Base-by-base conservation (phyloP, 345 rosid species). In the Eucalyptus cladocalyx region DNA sequence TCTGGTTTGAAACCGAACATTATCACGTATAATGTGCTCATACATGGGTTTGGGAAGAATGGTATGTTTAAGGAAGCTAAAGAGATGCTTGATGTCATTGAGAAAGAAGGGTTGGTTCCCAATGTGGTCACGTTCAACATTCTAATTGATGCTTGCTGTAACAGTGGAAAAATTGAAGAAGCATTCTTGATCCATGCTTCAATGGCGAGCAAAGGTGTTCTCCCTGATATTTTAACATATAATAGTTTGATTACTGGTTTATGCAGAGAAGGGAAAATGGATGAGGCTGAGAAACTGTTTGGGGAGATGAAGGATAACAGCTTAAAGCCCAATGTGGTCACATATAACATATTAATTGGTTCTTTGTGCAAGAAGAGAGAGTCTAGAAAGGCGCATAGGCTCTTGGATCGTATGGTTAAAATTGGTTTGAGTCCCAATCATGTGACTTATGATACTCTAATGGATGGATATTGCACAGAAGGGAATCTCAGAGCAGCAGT, bases 211-310 rank as follows among this genome's bases (percentile, higher is more conserved):
- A 96, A 88, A 90, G 95, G 96, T 89, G 47, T 95, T 88, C 88
- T 85, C 32, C 96, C 97, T 40, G 58, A 91, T 88, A 72, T 93
- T 85, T 92, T 94, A 30, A 96, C 99, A 6, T 96, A 93, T 91
- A 97, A 97, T 86, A 93, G 97, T 94, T 95, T 97, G 93, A 92
- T 96, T 88, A 90, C 88, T 37, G 99, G 99, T 89, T 90, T 95
- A 87, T 96, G 95, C 87, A 90, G 95, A 87, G 90, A 89, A 49
- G 96, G 93, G 86, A 91, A 95, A 76, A 49, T 91, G 28, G 86
- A 89, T 47, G 90, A 69, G 67, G 97, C 92, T 23, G 91, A 88
- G 91, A 93, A 93, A 87, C 91, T 94, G 76, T 69, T 90, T 47
- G 88, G 91, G 90, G 94, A 93, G 43, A 92, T 96, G 96, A 86